Base-by-base conservation (phyloP, 345 rosid genomes). In the Acer negundo region DNA sequence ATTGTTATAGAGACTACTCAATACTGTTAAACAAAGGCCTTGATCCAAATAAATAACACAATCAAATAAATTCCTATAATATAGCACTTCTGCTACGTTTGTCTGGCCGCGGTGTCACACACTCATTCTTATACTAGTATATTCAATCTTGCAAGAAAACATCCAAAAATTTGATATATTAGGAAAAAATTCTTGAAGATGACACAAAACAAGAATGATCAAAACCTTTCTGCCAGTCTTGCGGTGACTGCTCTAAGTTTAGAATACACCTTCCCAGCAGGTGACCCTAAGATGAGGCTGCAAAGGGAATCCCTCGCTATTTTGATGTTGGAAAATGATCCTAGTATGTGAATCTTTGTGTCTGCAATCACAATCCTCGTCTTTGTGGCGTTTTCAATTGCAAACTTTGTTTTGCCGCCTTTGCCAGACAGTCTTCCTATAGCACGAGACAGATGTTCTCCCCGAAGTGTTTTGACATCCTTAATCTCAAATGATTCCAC, bases 401-500 rank as follows among this genome's bases (percentile, higher is more conserved):
- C 94, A 81, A 92, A 92, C 86, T 83, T 92, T 2, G 97, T 92
- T 82, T 92, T 93, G 4, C 98, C 98, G 0, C 97, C 95, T 84
- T 92, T 92, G 0, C 98, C 98, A 0, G 95, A 93, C 82, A 92
- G 72, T 77, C 98, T 85, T 12, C 98, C 95, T 17, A 93, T 90
- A 2, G 98, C 98, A 0, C 97, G 91, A 13, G 98, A 93, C 77
- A 88, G 72, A 75, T 93, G 98, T 86, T 93, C 95, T 0, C 98
- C 98, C 62, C 81, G 75, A 19, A 93, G 90, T 0, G 98, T 92
- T 82, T 93, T 93, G 42, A 93, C 95, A 76, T 93, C 97, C 86
- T 93, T 93, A 64, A 93, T 92, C 81, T 93, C 98, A 40, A 93
- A 90, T 4, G 98, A 92, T 67, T 93, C 98, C 0, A 89, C 92